Conservation (phyloP, 2,329 filamentous ascomycete species). For the Mycosphaerella sp. region DNA sequence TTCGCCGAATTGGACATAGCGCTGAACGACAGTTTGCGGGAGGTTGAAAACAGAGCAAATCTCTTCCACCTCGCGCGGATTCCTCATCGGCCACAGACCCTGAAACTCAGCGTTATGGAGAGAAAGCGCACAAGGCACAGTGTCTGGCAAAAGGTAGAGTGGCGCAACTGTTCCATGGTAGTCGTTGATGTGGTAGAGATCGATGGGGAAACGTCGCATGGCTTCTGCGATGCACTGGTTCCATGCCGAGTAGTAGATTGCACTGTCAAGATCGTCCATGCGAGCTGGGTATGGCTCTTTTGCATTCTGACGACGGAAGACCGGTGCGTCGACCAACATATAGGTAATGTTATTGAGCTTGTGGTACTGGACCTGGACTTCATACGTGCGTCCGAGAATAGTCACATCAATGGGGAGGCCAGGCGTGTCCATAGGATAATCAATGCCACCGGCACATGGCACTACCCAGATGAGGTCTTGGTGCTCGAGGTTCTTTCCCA, state of each 20-base stretch:
- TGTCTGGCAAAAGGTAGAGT: constrained; percentile 57
- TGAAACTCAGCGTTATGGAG: constrained; percentile 66
- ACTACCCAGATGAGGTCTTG: constrained; percentile 56
- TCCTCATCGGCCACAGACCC: constrained; percentile 62
- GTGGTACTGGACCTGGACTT: constrained; percentile 59
- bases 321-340: constrained; percentile 59
- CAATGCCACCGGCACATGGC: constrained; percentile 53
- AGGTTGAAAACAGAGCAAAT: constrained; percentile 61
- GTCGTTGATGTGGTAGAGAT: constrained; percentile 62
- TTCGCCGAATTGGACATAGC: constrained; percentile 62
- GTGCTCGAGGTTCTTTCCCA: constrained; percentile 59
- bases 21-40: constrained; percentile 49
- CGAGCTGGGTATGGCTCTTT: constrained; percentile 59
- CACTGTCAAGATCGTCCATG: constrained; percentile 63
- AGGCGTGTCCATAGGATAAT: constrained; percentile 54
- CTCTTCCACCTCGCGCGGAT: constrained; percentile 54
- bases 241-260: constrained; percentile 64
- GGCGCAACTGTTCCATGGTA: constrained; percentile 59
- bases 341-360: constrained; percentile 60
- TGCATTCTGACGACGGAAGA: constrained; percentile 59
- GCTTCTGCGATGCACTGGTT: constrained; percentile 62
- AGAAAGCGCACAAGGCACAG: constrained; percentile 56
- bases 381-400: constrained; percentile 55
- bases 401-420: constrained; percentile 58
- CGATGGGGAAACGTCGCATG: constrained; percentile 55